Conservation (phyloP, 768 basidiomycete genomes). For the Boletus huronensis region DNA sequence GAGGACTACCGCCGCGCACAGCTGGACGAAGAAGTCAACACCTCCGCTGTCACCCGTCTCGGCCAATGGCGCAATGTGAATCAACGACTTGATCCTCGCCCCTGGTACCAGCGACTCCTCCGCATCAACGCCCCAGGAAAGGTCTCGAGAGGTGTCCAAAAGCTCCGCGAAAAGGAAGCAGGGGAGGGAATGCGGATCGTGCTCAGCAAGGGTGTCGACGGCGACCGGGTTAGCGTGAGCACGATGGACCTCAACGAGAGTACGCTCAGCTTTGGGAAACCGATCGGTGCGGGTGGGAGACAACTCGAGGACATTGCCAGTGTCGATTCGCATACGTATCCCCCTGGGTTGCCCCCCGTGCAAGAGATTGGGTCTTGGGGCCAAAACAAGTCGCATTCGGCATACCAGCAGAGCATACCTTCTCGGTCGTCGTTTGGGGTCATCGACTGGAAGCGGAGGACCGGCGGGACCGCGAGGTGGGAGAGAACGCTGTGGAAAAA, state of each 20-base stretch:
- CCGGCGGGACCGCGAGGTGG: slow-evolving; percentile 77
- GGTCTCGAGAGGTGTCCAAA: slow-evolving; percentile 81
- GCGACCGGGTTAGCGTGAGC: slow-evolving; percentile 38
- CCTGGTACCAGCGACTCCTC: slow-evolving; percentile 72
- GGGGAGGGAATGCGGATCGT: slow-evolving; percentile 62
- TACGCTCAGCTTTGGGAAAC: slow-evolving; percentile 37
- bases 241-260: slow-evolving; percentile 44
- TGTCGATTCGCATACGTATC: slow-evolving; percentile 63
- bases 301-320: slow-evolving; percentile 68
- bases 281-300: slow-evolving; percentile 43
- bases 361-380: slow-evolving; percentile 36
- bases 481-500: slow-evolving; percentile 99
- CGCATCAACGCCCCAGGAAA: slow-evolving; percentile 67
- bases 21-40: slow-evolving; percentile 94
- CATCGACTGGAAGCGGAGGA: slow-evolving; percentile 72
- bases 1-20: slow-evolving; percentile 91
- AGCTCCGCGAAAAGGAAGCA: slow-evolving; percentile 79
- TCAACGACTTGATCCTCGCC: slow-evolving; percentile 70
- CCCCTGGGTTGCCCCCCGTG: slow-evolving; percentile 39
- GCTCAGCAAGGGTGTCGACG: slow-evolving; percentile 44
- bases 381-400: slow-evolving; percentile 38
- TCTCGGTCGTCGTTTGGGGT: slow-evolving; percentile 64
- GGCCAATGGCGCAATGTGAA: slow-evolving; percentile 91
- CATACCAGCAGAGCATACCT: slow-evolving; percentile 54
- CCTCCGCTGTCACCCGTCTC: slow-evolving; percentile 86